These are phyloP conservation scores for Penicillium steckii DNA, from an alignment of 495 filamentous ascomycete species.

Conservation along the genomic window DNA sequence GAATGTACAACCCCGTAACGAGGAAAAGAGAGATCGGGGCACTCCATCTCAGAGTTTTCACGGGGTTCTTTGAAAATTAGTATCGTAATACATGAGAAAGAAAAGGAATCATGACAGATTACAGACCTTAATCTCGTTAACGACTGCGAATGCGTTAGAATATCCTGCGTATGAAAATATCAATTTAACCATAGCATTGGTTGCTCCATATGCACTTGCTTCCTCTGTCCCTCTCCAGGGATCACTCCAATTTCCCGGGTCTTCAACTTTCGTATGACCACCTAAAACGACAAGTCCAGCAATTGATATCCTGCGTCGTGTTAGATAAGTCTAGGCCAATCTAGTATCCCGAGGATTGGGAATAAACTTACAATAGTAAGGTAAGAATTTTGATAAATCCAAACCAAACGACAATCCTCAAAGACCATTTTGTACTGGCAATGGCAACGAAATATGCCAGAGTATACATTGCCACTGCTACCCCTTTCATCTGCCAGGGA, in stretches of 20 bases:
- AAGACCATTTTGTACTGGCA: constrained; percentile 55
- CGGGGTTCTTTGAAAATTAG: constrained; percentile 43
- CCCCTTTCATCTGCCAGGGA: constrained; percentile 60
- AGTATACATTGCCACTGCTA: constrained; percentile 59
- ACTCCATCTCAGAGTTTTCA: constrained; percentile 55
- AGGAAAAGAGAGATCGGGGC: constrained; percentile 48
- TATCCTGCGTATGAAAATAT: constrained; percentile 65
- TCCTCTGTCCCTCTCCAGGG: constrained; percentile 52
- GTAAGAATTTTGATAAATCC: constrained; percentile 55
- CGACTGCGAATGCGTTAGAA: constrained; percentile 61
- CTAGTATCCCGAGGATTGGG: too few relatives aligned
- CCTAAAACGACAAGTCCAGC: constrained; percentile 61
- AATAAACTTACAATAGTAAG: constrained; percentile 45
- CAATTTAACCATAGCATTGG: constrained; percentile 60
- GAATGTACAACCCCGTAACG: constrained; percentile 55
- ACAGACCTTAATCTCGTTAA: constrained; percentile 60
- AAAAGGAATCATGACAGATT: not conserved
- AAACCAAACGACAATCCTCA: constrained; percentile 53
- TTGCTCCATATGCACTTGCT: constrained; percentile 52
- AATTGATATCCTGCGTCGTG: constrained; percentile 43
- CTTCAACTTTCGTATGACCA: constrained; percentile 52
- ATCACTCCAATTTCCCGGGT: constrained; percentile 60
- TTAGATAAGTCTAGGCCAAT: not conserved
- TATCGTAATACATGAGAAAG: not conserved
- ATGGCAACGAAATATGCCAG: constrained; percentile 49